Percentiles rank a stretch among this genome's conserved stretches.
Evolutionary conservation across 139 green algal species (phyloP).

Genomic region (Haematococcus sp.): DNA sequence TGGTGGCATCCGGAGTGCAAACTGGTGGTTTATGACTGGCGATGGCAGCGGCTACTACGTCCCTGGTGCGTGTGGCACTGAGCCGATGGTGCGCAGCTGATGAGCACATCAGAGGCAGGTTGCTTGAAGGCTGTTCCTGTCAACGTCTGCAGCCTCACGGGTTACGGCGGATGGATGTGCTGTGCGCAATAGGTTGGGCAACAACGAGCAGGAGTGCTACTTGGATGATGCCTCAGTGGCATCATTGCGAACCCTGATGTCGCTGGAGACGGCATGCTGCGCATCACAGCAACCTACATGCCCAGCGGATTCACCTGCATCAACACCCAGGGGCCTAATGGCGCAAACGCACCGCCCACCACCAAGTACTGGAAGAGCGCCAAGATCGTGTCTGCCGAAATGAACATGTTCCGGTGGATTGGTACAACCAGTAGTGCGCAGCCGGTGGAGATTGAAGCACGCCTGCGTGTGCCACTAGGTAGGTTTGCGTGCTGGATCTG

Average conservation of each 20-base stretch:
- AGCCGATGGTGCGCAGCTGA: no score
- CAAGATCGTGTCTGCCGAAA: neutral
- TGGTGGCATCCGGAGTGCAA: no score
- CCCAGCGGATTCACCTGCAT: neutral
- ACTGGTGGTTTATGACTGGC: no score
- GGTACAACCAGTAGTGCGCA: neutral
- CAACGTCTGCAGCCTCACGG: no score
- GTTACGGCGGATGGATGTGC: no score
- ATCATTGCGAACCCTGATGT: neutral
- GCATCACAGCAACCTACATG: neutral
- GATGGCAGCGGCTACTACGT: no score
- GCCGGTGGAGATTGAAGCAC: neutral
- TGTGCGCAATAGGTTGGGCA: neutral
- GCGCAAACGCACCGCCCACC: neutral
- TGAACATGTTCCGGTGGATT: neutral
- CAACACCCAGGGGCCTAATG: neutral
- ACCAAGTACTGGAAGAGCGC: constrained; percentile 4
- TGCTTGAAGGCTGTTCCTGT: no score
- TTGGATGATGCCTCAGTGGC: neutral
- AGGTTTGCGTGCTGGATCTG: neutral
- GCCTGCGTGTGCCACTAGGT: neutral
- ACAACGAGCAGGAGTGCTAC: constrained; percentile 8
- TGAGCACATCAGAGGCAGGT: no score
- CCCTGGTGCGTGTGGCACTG: no score
- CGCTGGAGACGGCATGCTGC: neutral